Base-by-base conservation (phyloP, 495 filamentous ascomycete species). In the Neurospora sp. region DNA sequence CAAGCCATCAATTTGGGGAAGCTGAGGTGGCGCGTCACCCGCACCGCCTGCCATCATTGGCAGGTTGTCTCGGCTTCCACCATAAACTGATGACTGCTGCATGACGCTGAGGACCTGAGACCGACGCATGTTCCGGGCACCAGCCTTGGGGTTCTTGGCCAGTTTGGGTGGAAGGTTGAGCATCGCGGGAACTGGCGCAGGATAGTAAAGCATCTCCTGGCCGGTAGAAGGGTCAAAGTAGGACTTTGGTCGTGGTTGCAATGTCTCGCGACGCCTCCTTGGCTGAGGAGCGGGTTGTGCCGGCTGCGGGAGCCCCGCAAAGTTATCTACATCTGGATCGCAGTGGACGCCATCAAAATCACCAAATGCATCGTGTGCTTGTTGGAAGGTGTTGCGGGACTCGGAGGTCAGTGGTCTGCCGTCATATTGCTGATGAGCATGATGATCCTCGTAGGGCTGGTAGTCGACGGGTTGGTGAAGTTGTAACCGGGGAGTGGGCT, bases 261-360 rank as follows among this genome's bases (percentile, higher is more conserved):
- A 31, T 16, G 54, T 35, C 54, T 62, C 54, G 23, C 54, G 54
- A 62, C 54, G 54, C 54, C 12, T 62, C 54, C 54, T 27, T 39
- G 78, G 73, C 20, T 78, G 73, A 20, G 74, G 75, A 0, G 71
- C 69, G 35, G 46, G 69, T 4, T 77, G 38, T 23, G 73, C 73
- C 10, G 70, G 72, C 54, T 73, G 71, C 1, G 72, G 76, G 11
- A 76, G 76, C 18, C 74, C 75, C 14, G 77, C 77, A 66, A 83
- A 79, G 2, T 80, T 77, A 39, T 77, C 78, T 8, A 76, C 71
- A 27, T 86, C 84, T n/a, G 85, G 87, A 38, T 89, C 84, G 79
- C 89, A 94, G 82, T 99, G 95, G 14, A 94, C 94, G 71, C 96
- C 96, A 83, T 98, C 96, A 78, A 99, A 99, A 79, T 97, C 93